Conservation (phyloP, 2,329 filamentous ascomycete genomes). For the Penicillium palitans region DNA sequence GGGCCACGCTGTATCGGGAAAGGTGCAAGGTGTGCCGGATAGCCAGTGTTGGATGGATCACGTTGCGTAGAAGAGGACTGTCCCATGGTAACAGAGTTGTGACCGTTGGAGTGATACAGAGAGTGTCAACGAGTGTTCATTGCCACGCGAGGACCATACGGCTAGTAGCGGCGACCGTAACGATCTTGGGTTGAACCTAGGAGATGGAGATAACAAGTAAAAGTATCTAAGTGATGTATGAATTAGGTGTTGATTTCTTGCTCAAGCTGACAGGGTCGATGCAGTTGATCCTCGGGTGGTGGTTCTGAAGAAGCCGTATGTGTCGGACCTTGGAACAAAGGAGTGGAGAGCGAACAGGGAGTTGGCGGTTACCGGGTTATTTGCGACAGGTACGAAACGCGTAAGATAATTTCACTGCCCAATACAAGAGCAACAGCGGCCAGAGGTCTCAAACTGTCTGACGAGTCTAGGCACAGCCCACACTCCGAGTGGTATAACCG, state of each 20-base stretch:
- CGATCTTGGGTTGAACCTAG: not conserved
- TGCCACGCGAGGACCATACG: conserved; percentile 30
- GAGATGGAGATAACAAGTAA: not conserved
- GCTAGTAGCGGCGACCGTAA: conserved; percentile 16
- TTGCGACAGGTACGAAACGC: conserved; percentile 4
- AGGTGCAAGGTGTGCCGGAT: conserved; percentile 23
- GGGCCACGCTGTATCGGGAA: conserved; percentile 23
- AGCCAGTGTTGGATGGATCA: conserved; percentile 33
- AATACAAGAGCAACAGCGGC: conserved; percentile 15
- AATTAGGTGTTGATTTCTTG: not conserved
- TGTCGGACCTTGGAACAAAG: conserved; percentile 15
- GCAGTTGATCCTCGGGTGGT: conserved; percentile 2
- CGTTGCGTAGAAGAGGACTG: conserved; percentile 46
- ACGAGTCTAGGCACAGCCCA: conserved; percentile 18
- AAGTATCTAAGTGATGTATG: not conserved
- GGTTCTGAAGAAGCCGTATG: conserved; percentile 1
- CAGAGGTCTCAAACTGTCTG: conserved; percentile 18
- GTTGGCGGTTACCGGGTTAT: not conserved
- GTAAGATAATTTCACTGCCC: conserved; percentile 10
- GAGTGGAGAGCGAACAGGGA: not conserved
- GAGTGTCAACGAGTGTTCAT: conserved; percentile 29
- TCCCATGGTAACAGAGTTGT: conserved; percentile 42
- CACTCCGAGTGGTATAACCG: conserved; percentile 22
- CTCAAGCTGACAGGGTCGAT: not conserved
- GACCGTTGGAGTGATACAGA: conserved; percentile 19